phyloP scores from a whole-genome alignment of 1,284 basidiomycete genomes.

The Ceratobasidium sp. region DNA sequence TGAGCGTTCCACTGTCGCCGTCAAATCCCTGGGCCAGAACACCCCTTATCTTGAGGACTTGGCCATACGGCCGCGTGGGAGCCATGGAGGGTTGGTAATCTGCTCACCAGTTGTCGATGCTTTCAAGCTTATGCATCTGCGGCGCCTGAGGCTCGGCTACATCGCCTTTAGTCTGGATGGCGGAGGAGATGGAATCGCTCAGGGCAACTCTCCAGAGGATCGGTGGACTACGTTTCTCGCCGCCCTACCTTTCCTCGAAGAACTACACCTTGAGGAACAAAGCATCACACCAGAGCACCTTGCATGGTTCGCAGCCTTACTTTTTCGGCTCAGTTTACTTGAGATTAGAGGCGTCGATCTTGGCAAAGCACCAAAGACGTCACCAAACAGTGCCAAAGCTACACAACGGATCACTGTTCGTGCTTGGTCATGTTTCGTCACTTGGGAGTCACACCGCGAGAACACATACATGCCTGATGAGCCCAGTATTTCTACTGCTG shows the following conservation, averaged over 20 bases:
- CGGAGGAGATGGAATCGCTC: neutral
- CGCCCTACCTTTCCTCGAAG: neutral
- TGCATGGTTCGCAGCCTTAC: neutral
- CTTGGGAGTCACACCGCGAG: no score
- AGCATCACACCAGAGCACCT: neutral
- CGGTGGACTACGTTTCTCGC: neutral
- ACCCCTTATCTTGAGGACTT: neutral
- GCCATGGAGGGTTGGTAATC: neutral
- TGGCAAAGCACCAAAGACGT: neutral
- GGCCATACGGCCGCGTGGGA: neutral
- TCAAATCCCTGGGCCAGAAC: neutral
- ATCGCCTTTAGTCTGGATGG: neutral
- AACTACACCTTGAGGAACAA: neutral
- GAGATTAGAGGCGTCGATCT: neutral
- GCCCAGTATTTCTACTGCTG: neutral
- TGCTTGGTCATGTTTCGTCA: neutral
- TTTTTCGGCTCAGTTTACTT: neutral
- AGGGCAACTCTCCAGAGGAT: neutral
- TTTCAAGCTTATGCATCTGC: neutral
- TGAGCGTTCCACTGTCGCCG: neutral
- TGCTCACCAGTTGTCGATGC: neutral
- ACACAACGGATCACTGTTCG: neutral
- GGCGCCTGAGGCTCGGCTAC: neutral
- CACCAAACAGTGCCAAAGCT: neutral
- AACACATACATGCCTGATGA: no score